These are phyloP conservation scores for Domatiomyces globalis DNA, from an alignment of 2,329 filamentous ascomycete species.

Conservation along the genomic window DNA sequence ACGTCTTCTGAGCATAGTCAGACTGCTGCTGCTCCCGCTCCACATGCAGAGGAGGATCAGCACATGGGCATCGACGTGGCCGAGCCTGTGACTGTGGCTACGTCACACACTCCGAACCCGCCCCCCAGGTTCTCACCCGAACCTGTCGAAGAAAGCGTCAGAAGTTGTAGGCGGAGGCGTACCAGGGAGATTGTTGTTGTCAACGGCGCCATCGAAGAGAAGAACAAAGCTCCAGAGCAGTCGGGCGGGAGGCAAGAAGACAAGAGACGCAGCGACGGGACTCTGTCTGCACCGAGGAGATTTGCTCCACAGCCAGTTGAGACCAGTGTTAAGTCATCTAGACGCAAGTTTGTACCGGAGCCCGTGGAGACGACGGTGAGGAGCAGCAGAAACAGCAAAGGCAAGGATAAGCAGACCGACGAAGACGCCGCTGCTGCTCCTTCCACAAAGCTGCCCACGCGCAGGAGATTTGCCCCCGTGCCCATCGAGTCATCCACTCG, in stretches of 20 bases:
- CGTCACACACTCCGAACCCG: constrained; percentile 1
- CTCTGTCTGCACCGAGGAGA: constrained; percentile 8
- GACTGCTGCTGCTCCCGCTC: no score
- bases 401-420: constrained; percentile 7
- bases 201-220: background rate
- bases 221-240: background rate
- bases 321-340: constrained; percentile 11
- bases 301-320: constrained; percentile 22
- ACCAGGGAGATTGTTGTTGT: constrained; percentile 12
- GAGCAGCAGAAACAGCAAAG: constrained; percentile 7
- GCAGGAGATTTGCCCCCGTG: constrained; percentile 28
- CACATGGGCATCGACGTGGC: background rate
- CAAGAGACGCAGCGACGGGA: background rate
- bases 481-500: constrained; percentile 32
- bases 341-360: constrained; percentile 29
- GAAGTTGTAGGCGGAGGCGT: constrained; percentile 24
- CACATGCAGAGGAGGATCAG: background rate
- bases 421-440: background rate
- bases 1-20: no score
- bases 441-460: constrained; percentile 7
- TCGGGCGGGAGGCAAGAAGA: background rate
- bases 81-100: background rate
- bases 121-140: constrained; percentile 27
- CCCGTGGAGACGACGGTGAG: constrained; percentile 50
- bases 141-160: constrained; percentile 31